A percentile compares a stretch with the other conserved stretches of the same genome.
Conservation (phyloP, 2,329 filamentous ascomycete species). For the Xylogone sp. region DNA sequence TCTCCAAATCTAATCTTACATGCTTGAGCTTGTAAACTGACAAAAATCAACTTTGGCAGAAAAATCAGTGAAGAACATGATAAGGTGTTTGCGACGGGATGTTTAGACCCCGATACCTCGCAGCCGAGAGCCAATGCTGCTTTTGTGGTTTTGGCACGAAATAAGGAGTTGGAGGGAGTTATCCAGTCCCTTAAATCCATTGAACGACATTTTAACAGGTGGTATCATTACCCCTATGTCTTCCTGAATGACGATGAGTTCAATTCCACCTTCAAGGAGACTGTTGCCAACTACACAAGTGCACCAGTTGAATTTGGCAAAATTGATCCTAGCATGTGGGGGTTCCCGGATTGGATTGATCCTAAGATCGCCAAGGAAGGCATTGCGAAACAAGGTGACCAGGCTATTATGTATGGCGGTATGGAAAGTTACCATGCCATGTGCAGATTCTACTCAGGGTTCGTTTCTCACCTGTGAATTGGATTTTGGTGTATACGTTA, state of each 20-base stretch:
- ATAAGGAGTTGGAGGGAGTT: conserved; percentile 94
- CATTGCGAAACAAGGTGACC: conserved; percentile 93
- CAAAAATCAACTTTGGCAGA: conserved; percentile 40
- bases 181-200: conserved; percentile 97
- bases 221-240: conserved; percentile 98
- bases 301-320: conserved; percentile 86
- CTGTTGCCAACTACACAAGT: conserved; percentile 86
- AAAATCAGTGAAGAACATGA: conserved; percentile 97
- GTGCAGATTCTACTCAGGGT: conserved; percentile 99
- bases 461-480: conserved; percentile 30
- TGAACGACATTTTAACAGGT: conserved; percentile 97
- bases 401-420: conserved; percentile 98
- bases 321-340: conserved; percentile 89
- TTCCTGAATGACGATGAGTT: conserved; percentile 98
- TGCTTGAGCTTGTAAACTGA: not conserved
- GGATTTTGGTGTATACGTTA: not conserved
- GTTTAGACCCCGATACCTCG: conserved; percentile 74
- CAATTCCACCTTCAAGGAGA: conserved; percentile 88
- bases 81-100: conserved; percentile 92
- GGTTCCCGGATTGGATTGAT: conserved; percentile 95
- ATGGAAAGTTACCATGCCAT: conserved; percentile 99
- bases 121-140: conserved; percentile 86
- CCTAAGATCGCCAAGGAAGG: conserved; percentile 91
- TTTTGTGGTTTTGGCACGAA: conserved; percentile 91
- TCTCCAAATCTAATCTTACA: not conserved